Evolutionary conservation across 495 filamentous ascomycete genomes (phyloP).

Genomic region (Tuber umbilicatum): DNA sequence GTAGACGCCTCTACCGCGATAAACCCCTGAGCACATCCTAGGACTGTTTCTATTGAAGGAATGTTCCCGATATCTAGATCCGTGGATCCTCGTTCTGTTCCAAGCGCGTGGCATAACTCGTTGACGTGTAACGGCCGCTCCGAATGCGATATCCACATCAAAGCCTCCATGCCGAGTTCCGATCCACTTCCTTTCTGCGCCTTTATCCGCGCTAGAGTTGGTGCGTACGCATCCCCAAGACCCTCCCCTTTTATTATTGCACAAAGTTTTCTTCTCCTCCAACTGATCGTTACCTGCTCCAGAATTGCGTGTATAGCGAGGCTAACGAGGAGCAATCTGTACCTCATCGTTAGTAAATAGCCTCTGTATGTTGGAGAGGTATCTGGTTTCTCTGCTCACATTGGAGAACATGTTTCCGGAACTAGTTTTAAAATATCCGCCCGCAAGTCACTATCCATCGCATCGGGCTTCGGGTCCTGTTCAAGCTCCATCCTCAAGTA

Average conservation of each 20-base stretch:
- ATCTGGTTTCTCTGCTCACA: neutral
- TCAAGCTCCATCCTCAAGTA: neutral
- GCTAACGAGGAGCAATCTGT: neutral
- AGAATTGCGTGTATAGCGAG: neutral
- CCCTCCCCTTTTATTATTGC: neutral
- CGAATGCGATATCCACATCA: neutral
- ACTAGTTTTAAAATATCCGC: neutral
- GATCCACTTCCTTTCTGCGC: neutral
- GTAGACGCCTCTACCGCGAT: conserved; percentile 14
- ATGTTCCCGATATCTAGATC: neutral
- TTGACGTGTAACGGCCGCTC: neutral
- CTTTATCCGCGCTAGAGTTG: neutral
- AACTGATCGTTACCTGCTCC: neutral
- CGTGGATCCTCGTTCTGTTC: neutral
- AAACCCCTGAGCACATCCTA: conserved; percentile 13
- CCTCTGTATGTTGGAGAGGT: neutral
- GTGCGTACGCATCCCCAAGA: neutral
- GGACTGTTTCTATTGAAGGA: neutral
- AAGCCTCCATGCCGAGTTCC: neutral
- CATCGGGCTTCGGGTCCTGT: neutral
- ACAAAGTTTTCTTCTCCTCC: neutral
- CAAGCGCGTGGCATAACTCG: neutral
- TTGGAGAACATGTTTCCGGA: neutral
- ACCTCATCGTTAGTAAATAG: neutral
- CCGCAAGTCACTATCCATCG: neutral